Evolutionary conservation across 1,284 basidiomycete genomes (phyloP).

Genomic region (Tilletiaria anomala): DNA sequence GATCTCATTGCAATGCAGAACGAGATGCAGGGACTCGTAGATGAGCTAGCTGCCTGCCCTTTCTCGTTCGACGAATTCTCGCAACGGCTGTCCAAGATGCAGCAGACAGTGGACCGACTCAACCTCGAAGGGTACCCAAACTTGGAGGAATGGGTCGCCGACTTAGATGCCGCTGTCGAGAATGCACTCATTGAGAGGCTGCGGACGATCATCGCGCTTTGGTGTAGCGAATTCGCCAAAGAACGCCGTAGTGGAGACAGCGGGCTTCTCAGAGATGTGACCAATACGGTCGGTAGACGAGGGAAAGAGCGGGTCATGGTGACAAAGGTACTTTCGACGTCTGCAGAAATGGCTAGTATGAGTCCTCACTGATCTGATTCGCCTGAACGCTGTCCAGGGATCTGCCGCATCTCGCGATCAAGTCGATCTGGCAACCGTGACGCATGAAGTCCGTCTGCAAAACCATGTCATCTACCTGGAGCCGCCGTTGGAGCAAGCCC

Average conservation of each 20-base stretch:
- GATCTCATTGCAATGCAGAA: conserved; percentile 79
- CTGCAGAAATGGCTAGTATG: no score
- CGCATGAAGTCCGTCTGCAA: conserved; percentile 89
- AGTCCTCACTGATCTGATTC: no score
- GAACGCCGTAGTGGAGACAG: conserved; percentile 5
- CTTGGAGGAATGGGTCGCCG: conserved; percentile 85
- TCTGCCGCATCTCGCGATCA: background rate
- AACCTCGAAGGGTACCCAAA: conserved; percentile 95
- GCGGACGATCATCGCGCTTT: conserved; percentile 62
- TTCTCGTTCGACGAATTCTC: conserved; percentile 71
- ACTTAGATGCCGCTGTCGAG: conserved; percentile 76
- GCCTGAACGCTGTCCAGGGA: no score
- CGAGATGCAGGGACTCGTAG: conserved; percentile 67
- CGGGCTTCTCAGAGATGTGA: conserved; percentile 1
- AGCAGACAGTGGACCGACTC: conserved; percentile 79
- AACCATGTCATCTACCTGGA: conserved; percentile 98
- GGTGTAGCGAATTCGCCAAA: conserved; percentile 63
- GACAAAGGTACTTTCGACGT: no score
- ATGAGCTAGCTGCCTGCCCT: conserved; percentile 71
- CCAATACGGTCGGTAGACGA: conserved; percentile 3
- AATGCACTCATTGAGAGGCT: conserved; percentile 64
- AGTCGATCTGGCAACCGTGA: conserved; percentile 36
- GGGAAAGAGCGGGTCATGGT: no score
- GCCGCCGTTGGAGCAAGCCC: conserved; percentile 86
- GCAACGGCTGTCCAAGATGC: conserved; percentile 61